Conservation (phyloP, 495 filamentous ascomycete species). For the Xylaria flabelliformis region DNA sequence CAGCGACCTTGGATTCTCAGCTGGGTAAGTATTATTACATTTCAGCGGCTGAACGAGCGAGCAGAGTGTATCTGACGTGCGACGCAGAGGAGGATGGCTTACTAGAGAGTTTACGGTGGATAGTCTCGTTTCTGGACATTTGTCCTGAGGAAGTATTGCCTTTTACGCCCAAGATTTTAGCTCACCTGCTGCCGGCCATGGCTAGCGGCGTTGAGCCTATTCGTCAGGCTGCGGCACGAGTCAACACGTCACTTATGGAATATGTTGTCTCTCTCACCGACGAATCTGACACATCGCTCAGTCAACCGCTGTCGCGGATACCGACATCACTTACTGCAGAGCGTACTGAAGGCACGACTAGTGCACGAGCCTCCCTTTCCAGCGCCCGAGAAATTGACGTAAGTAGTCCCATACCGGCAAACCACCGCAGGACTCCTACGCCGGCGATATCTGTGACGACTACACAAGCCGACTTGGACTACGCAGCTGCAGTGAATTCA, state of each 20-base stretch:
- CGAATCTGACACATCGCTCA: constrained; percentile 60
- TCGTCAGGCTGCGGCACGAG: constrained; percentile 82
- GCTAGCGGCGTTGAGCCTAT: constrained; percentile 89
- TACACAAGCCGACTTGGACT: constrained; percentile 81
- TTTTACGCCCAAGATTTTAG: constrained; percentile 89
- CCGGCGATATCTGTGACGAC: constrained; percentile 48
- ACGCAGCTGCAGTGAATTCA: constrained; percentile 94
- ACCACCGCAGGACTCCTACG: constrained; percentile 46
- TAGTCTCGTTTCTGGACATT: constrained; percentile 95
- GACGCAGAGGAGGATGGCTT: constrained; percentile 82
- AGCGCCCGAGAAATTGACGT: constrained; percentile 60
- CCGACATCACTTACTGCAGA: constrained; percentile 58
- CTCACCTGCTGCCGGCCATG: constrained; percentile 92
- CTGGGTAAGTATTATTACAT: constrained; percentile 60
- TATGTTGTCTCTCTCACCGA: constrained; percentile 91
- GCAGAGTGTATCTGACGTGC: constrained; percentile 14
- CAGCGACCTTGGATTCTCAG: constrained; percentile 85
- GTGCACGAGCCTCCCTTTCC: constrained; percentile 58
- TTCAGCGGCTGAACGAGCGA: constrained; percentile 1
- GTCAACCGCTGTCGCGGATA: constrained; percentile 50
- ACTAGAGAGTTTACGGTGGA: constrained; percentile 90
- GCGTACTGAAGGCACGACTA: constrained; percentile 62
- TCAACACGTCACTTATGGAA: constrained; percentile 88
- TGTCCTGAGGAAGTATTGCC: constrained; percentile 96
- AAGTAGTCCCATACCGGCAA: constrained; percentile 61